Base-by-base conservation (phyloP, 2,329 filamentous ascomycete species). In the Alternaria sp. region DNA sequence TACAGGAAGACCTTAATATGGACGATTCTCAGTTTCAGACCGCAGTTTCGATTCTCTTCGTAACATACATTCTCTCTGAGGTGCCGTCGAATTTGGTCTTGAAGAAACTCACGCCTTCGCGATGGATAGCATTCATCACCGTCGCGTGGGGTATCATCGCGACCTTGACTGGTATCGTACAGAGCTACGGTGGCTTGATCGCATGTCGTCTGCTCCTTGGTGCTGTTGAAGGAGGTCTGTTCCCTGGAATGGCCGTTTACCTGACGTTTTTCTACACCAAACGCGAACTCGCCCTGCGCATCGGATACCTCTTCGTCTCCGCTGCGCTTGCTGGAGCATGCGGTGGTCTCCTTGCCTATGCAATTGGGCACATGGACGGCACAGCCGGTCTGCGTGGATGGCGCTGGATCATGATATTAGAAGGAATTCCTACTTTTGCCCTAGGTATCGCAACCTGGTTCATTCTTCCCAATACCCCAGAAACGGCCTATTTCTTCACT, bases 241-340 rank as follows among this genome's bases (percentile, higher is more conserved):
- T 92, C 65, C 90, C 90, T 0, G 89, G 90, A 0, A 78, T 91
- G 65, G 88, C 86, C 5, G 79, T 90, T 18, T 92, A 92, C 67
- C 82, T 93, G 18, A 92, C 90, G 0, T 85, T 92, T 65, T 93
- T 92, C 81, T 93, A 93, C 79, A 90, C 87, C 47, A 90, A 90
- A 71, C 83, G 85, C 28, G 91, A 93, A 76, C 84, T 93, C 2
- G 90, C 89, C 5, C 78, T 92, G 42, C 87, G 91, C 3, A 88
- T 92, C 3, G 89, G 89, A 2, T 92, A 91, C 67, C 83, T 93
- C 0, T 92, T 93, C 71, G 88, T 90, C 51, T 87, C 84, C 43
- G 86, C 90, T 1, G 90, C 91, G 1, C 81, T 92, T 4, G 89
- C 90, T 0, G 91, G 91, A 3, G 91, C 89, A 1, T 85, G 88